phyloP scores from a whole-genome alignment of 2,329 filamentous ascomycete species.

The Tolypocladium nubicola region DNA sequence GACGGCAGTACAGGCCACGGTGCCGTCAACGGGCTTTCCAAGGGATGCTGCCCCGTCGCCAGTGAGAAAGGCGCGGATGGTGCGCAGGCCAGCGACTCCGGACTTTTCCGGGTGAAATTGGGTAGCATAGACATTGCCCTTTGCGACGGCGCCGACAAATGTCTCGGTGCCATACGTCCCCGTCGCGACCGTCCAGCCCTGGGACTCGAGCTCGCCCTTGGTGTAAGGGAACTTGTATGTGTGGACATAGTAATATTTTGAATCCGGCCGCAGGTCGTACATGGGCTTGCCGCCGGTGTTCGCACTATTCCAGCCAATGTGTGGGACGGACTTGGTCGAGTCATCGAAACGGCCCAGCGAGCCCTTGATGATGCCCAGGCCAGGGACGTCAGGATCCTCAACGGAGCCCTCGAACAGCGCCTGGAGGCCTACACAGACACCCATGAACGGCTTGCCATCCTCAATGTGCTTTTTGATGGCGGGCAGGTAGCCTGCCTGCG shows the following conservation, averaged over 20 bases:
- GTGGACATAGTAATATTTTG: constrained; percentile 99
- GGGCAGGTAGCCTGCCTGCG: constrained; percentile 70
- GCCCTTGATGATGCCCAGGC: constrained; percentile 65
- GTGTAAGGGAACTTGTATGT: constrained; percentile 78
- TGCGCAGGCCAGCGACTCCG: constrained; percentile 74
- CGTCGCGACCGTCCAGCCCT: constrained; percentile 89
- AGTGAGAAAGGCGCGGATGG: constrained; percentile 78
- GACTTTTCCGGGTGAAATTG: constrained; percentile 99
- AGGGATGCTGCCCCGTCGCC: constrained; percentile 50
- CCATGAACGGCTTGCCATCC: constrained; percentile 94
- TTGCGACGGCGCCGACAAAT: constrained; percentile 84
- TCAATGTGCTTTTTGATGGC: constrained; percentile 75
- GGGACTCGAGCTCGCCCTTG: constrained; percentile 60
- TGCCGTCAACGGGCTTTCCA: constrained; percentile 5
- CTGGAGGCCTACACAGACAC: constrained; percentile 91
- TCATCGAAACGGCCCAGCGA: constrained; percentile 68
- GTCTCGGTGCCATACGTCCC: constrained; percentile 79
- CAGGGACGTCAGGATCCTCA: constrained; percentile 62
- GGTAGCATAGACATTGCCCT: constrained; percentile 76
- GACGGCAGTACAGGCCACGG: constrained; percentile 8
- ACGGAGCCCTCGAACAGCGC: constrained; percentile 78
- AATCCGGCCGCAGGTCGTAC: constrained; percentile 68
- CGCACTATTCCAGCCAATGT: constrained; percentile 98
- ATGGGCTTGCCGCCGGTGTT: constrained; percentile 48
- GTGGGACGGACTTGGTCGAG: constrained; percentile 78